phyloP scores from a whole-genome alignment of 371 early-diverging fungal genomes.

The Ecytonucleospora hepatopenaei region DNA sequence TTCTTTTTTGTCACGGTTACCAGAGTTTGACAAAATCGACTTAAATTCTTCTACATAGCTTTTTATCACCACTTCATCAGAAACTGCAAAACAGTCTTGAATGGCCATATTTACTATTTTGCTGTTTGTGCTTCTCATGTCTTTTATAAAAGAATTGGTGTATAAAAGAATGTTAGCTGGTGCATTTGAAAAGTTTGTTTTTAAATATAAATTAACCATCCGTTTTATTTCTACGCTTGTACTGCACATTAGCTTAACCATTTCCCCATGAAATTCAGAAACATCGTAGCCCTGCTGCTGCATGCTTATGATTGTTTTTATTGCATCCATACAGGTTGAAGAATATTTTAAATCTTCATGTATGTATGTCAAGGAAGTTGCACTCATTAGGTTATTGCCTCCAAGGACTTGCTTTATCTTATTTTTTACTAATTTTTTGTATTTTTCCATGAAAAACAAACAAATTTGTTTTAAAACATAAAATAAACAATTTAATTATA shows the following conservation, averaged over 20 bases:
- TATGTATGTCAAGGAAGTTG: not conserved
- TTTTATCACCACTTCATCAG: constrained; percentile 27
- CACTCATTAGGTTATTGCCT: not conserved
- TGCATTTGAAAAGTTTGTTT: not conserved
- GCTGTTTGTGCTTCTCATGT: constrained; percentile 15
- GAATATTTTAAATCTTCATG: not conserved
- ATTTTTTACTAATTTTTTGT: not conserved
- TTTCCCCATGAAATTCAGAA: constrained; percentile 3
- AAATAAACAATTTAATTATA: no score
- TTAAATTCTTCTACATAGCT: constrained; percentile 23
- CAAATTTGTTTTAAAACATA: no score
- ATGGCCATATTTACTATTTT: constrained; percentile 21
- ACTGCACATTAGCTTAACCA: constrained; percentile 33
- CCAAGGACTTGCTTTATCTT: not conserved
- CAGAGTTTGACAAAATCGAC: not conserved
- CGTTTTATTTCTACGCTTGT: constrained; percentile 14
- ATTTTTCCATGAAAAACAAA: not conserved
- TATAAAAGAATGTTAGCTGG: constrained; percentile 26
- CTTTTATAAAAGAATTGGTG: constrained; percentile 38
- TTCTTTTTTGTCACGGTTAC: not conserved
- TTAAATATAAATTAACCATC: constrained; percentile 23
- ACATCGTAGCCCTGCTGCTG: constrained; percentile 36
- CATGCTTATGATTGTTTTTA: constrained; percentile 29
- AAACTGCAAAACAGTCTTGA: constrained; percentile 2
- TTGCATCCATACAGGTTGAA: not conserved